These are phyloP conservation scores for Eucalyptus caleyi DNA, from an alignment of 345 rosid species.

Conservation along the genomic window DNA sequence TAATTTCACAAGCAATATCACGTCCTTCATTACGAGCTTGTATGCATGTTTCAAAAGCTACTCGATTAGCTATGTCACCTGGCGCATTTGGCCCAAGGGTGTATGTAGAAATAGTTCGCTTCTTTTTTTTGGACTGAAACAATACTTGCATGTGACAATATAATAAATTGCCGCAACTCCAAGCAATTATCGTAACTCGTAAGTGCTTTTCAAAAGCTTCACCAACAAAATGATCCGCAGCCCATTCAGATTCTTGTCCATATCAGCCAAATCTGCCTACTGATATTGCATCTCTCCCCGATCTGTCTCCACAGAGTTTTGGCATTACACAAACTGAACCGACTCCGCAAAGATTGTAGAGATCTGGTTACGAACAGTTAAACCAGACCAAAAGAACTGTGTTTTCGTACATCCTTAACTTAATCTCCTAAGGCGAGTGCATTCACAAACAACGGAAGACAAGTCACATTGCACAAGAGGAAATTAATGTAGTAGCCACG, in stretches of 20 bases:
- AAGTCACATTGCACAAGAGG: not conserved
- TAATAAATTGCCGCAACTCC: not conserved
- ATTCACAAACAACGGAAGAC: not conserved
- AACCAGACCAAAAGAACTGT: not conserved
- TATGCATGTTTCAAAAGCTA: not conserved
- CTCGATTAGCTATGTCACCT: not conserved
- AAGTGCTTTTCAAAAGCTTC: not conserved
- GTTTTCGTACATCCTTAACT: not conserved
- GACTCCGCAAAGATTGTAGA: not conserved
- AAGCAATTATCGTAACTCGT: not conserved
- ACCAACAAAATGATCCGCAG: not conserved
- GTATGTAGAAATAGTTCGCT: not conserved
- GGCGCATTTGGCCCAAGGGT: not conserved
- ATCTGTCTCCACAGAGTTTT: not conserved
- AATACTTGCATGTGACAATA: not conserved
- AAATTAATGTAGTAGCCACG: not conserved
- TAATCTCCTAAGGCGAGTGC: not conserved
- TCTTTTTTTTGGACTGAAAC: not conserved
- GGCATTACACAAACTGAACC: not conserved
- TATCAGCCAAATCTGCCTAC: not conserved
- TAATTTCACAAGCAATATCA: not conserved
- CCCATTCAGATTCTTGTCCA: not conserved
- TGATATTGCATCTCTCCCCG: not conserved
- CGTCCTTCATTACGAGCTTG: not conserved
- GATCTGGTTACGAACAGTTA: not conserved